Conservation (phyloP, 352 stramenopile genomes). For the Salisapilia sapeloensis region DNA sequence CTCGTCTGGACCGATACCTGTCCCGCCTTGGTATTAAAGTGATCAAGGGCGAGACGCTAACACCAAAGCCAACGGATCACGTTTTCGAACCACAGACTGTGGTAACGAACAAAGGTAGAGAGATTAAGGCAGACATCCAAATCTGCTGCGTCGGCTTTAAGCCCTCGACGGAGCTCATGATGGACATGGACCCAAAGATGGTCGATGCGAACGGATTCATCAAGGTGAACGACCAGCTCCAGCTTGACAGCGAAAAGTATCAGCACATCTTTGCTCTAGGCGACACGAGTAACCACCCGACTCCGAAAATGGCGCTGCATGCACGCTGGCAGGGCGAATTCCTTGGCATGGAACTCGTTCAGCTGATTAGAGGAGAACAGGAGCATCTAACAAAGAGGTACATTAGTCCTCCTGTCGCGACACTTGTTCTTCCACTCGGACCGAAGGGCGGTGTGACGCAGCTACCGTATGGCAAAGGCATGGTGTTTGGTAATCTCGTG, state of each 20-base stretch:
- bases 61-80: constrained; percentile 7
- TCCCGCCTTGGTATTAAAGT: constrained; percentile 7
- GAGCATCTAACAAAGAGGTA: constrained; percentile 16
- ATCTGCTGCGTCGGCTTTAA: constrained; percentile 12
- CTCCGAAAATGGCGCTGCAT: constrained; percentile 21
- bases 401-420: no score
- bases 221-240: constrained; percentile 23
- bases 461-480: constrained; percentile 23
- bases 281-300: constrained; percentile 24
- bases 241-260: constrained; percentile 22
- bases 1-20: constrained; percentile 4
- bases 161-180: constrained; percentile 7
- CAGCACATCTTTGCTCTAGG: constrained; percentile 31
- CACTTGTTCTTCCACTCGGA: constrained; percentile 24
- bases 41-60: constrained; percentile 9
- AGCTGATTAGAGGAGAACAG: constrained; percentile 18
- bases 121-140: constrained; percentile 14
- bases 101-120: constrained; percentile 10
- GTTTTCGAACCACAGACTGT: constrained; percentile 8
- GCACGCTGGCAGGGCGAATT: constrained; percentile 20
- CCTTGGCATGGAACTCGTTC: constrained; percentile 15
- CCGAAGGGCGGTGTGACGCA: constrained; percentile 29
- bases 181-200: constrained; percentile 19
- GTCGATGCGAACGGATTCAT: constrained; percentile 16
- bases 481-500: constrained; percentile 30